phyloP scores from a whole-genome alignment of 2,329 filamentous ascomycete genomes.

The Diaporthe vexans region DNA sequence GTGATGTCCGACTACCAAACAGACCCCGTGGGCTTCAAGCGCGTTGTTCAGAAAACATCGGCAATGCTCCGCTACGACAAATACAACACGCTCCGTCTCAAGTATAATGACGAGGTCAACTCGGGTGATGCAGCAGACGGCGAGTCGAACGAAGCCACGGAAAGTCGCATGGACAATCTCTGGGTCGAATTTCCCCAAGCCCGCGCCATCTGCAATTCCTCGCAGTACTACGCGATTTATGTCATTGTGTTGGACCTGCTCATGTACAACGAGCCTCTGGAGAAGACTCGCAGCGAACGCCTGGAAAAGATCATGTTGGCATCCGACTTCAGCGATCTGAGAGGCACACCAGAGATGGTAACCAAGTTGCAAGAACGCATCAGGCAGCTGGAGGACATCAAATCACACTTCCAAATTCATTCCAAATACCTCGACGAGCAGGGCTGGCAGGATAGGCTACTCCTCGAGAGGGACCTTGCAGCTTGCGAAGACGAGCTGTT shows the following conservation, averaged over 20 bases:
- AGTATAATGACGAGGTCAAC: constrained; percentile 95
- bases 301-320: constrained; percentile 99
- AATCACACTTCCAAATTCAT: constrained; percentile 94
- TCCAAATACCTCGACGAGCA: constrained; percentile 87
- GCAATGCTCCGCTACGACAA: constrained; percentile 96
- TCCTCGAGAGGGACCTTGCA: constrained; percentile 90
- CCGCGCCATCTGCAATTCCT: constrained; percentile 94
- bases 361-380: constrained; percentile 92
- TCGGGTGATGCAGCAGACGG: constrained; percentile 67
- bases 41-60: constrained; percentile 96
- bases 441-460: constrained; percentile 90
- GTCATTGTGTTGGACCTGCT: constrained; percentile 97
- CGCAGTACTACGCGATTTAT: constrained; percentile 98
- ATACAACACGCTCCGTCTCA: constrained; percentile 95
- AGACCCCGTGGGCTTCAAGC: constrained; percentile 97
- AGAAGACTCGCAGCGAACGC: constrained; percentile 96
- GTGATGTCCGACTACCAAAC: constrained; percentile 97
- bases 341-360: constrained; percentile 94
- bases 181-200: constrained; percentile 97
- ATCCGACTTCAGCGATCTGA: constrained; percentile 97
- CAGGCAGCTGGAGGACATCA: constrained; percentile 94
- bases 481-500: constrained; percentile 97
- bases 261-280: constrained; percentile 94
- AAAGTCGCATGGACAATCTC: constrained; percentile 93
- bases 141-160: constrained; percentile 66